Conservation (phyloP, 148 eudicot genomes). For the Dianthus caryophyllus region DNA sequence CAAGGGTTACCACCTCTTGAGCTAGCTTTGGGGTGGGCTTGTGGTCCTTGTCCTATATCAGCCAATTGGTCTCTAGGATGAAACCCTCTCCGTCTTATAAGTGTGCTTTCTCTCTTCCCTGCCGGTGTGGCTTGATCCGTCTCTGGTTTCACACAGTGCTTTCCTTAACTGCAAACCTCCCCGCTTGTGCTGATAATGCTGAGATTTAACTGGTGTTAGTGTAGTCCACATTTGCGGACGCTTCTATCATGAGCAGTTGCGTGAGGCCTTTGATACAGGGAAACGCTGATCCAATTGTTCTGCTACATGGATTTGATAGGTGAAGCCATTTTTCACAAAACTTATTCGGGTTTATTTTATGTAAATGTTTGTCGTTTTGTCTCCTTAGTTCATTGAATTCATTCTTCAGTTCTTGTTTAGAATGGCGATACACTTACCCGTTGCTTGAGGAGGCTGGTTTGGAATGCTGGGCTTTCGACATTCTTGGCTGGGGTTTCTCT, state of each 20-base stretch:
- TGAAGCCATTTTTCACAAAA: constrained; percentile 19
- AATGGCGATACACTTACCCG: constrained; percentile 91
- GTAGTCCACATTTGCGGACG: constrained; percentile 46
- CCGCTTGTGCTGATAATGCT: neutral
- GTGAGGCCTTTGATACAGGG: constrained; percentile 55
- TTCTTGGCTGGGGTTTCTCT: constrained; percentile 97
- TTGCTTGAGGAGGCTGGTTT: constrained; percentile 83
- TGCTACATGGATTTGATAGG: constrained; percentile 96
- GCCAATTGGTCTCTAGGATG: too few relatives aligned
- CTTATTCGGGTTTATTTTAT: neutral
- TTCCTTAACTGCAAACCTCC: too few relatives aligned
- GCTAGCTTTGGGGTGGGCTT: too few relatives aligned
- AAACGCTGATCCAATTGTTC: constrained; percentile 61
- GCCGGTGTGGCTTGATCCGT: too few relatives aligned
- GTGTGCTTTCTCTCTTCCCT: too few relatives aligned
- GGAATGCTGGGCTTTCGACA: constrained; percentile 88
- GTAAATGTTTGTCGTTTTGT: constrained; percentile 12
- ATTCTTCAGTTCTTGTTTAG: constrained; percentile 88
- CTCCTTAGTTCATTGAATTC: constrained; percentile 40
- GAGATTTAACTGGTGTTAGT: neutral
- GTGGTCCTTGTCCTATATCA: too few relatives aligned
- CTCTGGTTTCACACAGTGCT: too few relatives aligned
- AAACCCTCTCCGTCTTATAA: too few relatives aligned
- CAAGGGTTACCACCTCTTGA: too few relatives aligned
- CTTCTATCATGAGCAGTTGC: constrained; percentile 78